Evolutionary conservation across 2,329 filamentous ascomycete species (phyloP).

Genomic region (Ascocoryne sarcoides): DNA sequence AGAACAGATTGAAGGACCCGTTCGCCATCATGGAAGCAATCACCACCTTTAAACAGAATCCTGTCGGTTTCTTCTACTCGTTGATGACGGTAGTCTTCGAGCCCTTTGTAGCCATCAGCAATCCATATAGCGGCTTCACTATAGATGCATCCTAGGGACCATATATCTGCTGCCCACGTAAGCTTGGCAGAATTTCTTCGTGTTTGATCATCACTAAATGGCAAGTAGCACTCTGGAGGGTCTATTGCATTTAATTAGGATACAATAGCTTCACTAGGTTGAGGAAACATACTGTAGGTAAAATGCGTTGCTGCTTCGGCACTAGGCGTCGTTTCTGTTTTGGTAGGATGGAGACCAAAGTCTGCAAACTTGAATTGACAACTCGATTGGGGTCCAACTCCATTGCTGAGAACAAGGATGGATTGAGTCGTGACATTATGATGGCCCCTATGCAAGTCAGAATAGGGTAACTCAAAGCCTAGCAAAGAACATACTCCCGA

Average conservation of each 20-base stretch:
- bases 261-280: neutral
- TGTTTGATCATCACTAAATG: slow-evolving; percentile 4
- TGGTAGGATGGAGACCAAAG: slow-evolving; percentile 19
- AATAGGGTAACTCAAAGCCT: neutral
- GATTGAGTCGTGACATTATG: slow-evolving; percentile 29
- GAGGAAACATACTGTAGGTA: slow-evolving; percentile 12
- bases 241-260: slow-evolving; percentile 18
- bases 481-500: slow-evolving; percentile 7
- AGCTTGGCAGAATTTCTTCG: slow-evolving; percentile 3
- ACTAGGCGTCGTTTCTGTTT: slow-evolving; percentile 3
- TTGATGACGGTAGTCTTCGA: slow-evolving; percentile 20
- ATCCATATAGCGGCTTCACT: slow-evolving; percentile 27
- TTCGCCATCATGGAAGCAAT: slow-evolving; percentile 28
- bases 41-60: slow-evolving; percentile 9
- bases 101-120: slow-evolving; percentile 18
- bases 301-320: slow-evolving; percentile 1
- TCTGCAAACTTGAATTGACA: slow-evolving; percentile 28
- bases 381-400: slow-evolving; percentile 13
- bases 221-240: slow-evolving; percentile 27
- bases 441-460: slow-evolving; percentile 23
- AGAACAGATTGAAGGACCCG: slow-evolving; percentile 21
- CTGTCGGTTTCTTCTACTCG: slow-evolving; percentile 13
- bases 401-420: slow-evolving; percentile 24
- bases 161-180: slow-evolving; percentile 24
- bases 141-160: slow-evolving; percentile 29